These are phyloP conservation scores for Pichia sp. DNA, from an alignment of 1,139 yeast genomes.

Conservation along the genomic window DNA sequence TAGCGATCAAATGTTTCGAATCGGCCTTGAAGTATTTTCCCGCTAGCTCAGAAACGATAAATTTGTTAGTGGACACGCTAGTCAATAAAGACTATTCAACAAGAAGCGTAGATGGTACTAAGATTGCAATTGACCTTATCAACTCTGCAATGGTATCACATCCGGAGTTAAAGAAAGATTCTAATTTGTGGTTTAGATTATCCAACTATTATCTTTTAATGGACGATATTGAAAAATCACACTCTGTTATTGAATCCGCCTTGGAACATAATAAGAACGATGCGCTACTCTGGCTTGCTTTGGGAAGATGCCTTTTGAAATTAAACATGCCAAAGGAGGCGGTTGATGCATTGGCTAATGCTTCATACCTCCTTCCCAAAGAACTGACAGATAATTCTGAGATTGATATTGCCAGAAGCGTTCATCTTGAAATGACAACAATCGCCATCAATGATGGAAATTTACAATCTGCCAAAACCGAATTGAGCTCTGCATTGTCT, in stretches of 20 bases:
- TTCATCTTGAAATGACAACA: constrained; percentile 53
- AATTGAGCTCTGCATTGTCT: constrained; percentile 46
- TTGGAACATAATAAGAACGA: constrained; percentile 41
- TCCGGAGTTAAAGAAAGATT: constrained; percentile 35
- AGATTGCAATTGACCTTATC: constrained; percentile 43
- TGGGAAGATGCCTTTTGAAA: constrained; percentile 44
- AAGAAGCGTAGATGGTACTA: constrained; percentile 39
- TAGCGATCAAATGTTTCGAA: constrained; percentile 47
- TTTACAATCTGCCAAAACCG: constrained; percentile 45
- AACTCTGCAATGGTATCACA: constrained; percentile 39
- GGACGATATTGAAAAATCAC: constrained; percentile 50
- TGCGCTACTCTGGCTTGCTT: constrained; percentile 44
- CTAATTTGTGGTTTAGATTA: constrained; percentile 44
- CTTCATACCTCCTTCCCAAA: constrained; percentile 35
- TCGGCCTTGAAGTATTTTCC: constrained; percentile 45
- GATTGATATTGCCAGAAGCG: constrained; percentile 46
- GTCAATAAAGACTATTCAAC: constrained; percentile 24
- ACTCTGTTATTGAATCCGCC: constrained; percentile 45
- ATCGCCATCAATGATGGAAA: constrained; percentile 50
- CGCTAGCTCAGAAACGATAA: constrained; percentile 39
- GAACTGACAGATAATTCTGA: constrained; percentile 39
- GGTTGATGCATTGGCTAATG: constrained; percentile 42
- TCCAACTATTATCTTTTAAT: constrained; percentile 47
- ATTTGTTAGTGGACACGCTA: constrained; percentile 36
- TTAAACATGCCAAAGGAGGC: constrained; percentile 45